Conservation (phyloP, 164 flowering plant genomes). For the Aristolochia contorta region DNA sequence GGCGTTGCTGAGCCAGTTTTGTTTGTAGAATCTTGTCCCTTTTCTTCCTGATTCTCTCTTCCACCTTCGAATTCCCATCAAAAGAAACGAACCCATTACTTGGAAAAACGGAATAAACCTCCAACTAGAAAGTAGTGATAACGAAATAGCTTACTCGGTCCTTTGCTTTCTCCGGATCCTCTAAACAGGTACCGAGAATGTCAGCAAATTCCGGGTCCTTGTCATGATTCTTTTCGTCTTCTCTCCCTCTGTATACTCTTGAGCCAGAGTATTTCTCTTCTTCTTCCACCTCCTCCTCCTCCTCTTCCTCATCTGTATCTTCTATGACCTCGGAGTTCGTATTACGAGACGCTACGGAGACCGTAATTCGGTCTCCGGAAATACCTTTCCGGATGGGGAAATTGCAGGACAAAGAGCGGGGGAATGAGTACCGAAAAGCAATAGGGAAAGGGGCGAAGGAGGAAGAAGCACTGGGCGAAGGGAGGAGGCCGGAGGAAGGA, state of each 20-base stretch:
- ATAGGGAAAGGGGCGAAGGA: too few relatives aligned
- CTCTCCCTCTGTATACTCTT: conserved; percentile 7
- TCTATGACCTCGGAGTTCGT: background rate
- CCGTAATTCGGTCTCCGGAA: too few relatives aligned
- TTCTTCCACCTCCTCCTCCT: background rate
- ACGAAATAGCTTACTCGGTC: conserved; percentile 32
- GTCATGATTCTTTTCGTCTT: conserved; percentile 53
- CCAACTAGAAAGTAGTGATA: background rate
- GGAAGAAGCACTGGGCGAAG: too few relatives aligned
- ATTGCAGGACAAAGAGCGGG: too few relatives aligned
- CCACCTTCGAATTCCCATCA: conserved; percentile 37
- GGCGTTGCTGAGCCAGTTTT: conserved; percentile 76
- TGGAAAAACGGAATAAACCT: background rate
- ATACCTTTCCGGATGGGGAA: too few relatives aligned
- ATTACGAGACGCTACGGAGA: background rate
- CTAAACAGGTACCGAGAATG: conserved; percentile 56
- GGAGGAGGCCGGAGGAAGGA: too few relatives aligned
- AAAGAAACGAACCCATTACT: background rate
- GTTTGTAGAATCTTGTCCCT: conserved; percentile 70
- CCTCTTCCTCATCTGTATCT: background rate
- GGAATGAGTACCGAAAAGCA: too few relatives aligned
- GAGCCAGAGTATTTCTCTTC: background rate
- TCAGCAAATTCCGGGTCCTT: conserved; percentile 83
- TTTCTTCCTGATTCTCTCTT: conserved; percentile 75
- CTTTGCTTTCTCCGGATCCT: conserved; percentile 64